Base-by-base conservation (phyloP, 2,329 filamentous ascomycete genomes). In the Chaetomium olivaceum region DNA sequence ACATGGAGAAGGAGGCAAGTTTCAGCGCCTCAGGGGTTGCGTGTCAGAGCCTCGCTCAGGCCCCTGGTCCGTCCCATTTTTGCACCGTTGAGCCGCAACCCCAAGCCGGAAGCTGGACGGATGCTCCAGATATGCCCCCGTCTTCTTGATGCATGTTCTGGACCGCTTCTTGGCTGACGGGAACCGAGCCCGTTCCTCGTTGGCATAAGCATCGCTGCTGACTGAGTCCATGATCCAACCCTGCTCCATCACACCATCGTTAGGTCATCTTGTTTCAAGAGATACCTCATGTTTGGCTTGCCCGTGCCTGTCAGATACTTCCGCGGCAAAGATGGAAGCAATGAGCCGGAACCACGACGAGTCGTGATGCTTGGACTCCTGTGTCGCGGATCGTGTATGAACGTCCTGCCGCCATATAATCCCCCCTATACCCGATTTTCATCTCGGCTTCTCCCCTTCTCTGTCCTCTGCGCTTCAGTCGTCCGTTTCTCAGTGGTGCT, bases 311-410 rank as follows among this genome's bases (percentile, higher is more conserved):
- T 14, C 46, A 55, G 25, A 29, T 62, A 43, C 52, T 51, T 23
- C 23, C 7, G 11, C 29, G 12, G 46, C 31, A 29, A 33, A 29
- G 56, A 55, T 31, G 19, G n/a, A 31, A 48, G 36, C 14, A 16
- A 21, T 9, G 16, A 57, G 29, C 52, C 58, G 29, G 52, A 57
- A 62, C 43, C 31, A 64, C 64, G 63, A 6, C 27, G 31, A 55
- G n/a, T n/a, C 6, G 29, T 55, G 54, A 52, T 63, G 51, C 52
- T 63, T 64, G 63, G 59, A 67, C 70, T 62, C 63, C 43, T 62
- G 31, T 70, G 70, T 69, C 67, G 69, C 67, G 67, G 65, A 70
- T 72, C 67, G 19, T 27, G 66, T 60, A 52, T 39, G 62, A 61
- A 54, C 6, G 51, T 63, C 48, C 58, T 62, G 57, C 55, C 60